Conservation (phyloP, 495 filamentous ascomycete genomes). For the Penicillium steckii region DNA sequence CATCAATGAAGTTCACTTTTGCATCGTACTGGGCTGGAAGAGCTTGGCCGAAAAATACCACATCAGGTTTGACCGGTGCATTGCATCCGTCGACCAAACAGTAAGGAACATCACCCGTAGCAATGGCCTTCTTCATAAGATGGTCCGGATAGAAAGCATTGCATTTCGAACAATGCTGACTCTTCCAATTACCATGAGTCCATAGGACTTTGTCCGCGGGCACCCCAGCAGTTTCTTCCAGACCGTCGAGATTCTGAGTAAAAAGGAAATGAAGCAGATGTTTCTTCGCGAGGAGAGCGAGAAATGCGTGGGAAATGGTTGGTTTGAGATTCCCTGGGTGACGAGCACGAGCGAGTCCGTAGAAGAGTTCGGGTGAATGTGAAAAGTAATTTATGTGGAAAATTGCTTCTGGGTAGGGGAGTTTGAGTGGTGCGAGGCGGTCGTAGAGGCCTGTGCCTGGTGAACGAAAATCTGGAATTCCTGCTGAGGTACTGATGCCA, state of each 20-base stretch:
- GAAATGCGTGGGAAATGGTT: slow-evolving; percentile 73
- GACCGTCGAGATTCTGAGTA: slow-evolving; percentile 90
- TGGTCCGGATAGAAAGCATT: slow-evolving; percentile 59
- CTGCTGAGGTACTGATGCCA: slow-evolving; percentile 55
- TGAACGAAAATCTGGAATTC: slow-evolving; percentile 77
- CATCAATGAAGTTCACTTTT: slow-evolving; percentile 44
- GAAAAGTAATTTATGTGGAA: slow-evolving; percentile 84
- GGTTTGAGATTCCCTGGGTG: slow-evolving; percentile 79
- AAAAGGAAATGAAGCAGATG: slow-evolving; percentile 73
- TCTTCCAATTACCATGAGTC: slow-evolving; percentile 84
- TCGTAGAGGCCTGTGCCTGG: slow-evolving; percentile 76
- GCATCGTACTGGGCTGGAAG: slow-evolving; percentile 64
- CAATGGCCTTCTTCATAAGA: slow-evolving; percentile 64
- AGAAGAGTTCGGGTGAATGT: slow-evolving; percentile 78
- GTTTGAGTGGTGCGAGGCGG: slow-evolving; percentile 72
- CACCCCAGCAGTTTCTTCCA: slow-evolving; percentile 80
- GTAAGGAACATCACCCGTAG: slow-evolving; percentile 58
- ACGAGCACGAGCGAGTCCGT: slow-evolving; percentile 76
- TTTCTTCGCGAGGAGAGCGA: slow-evolving; percentile 67
- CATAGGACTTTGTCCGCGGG: slow-evolving; percentile 71
- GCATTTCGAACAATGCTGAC: slow-evolving; percentile 80
- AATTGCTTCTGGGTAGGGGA: slow-evolving; percentile 68
- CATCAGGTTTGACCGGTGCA: slow-evolving; percentile 87
- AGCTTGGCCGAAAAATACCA: slow-evolving; percentile 87
- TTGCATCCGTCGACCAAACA: slow-evolving; percentile 59